Evolutionary conservation across 305 asterid genomes (phyloP).

Genomic region (Fraxinus angustifolia): DNA sequence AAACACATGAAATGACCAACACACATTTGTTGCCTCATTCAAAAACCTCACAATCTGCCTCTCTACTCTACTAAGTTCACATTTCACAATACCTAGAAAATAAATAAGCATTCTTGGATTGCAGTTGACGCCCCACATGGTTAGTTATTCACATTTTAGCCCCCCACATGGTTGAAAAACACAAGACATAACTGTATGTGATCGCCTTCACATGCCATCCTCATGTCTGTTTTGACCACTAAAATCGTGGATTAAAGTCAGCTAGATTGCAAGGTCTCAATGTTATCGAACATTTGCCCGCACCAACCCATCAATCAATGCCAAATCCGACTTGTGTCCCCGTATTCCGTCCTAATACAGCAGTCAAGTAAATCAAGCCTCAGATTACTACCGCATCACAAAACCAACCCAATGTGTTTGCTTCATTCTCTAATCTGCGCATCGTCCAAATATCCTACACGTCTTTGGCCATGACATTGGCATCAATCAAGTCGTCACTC

Average conservation of each 20-base stretch:
- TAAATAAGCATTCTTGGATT: neutral
- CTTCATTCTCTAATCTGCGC: neutral
- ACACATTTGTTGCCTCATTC: neutral
- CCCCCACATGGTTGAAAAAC: neutral
- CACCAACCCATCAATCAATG: neutral
- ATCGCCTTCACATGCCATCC: too few species aligned
- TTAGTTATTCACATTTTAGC: neutral
- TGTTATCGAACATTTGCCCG: neutral
- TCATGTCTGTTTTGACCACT: too few species aligned
- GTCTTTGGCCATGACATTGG: neutral
- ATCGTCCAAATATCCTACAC: neutral
- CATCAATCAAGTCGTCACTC: neutral
- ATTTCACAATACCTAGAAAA: too few species aligned
- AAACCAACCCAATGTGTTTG: neutral
- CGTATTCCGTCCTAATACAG: neutral
- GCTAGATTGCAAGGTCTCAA: too few species aligned
- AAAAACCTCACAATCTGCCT: too few species aligned
- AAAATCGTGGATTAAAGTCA: too few species aligned
- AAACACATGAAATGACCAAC: neutral
- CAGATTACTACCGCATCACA: neutral
- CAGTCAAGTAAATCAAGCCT: neutral
- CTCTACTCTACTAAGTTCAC: too few species aligned
- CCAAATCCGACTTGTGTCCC: neutral
- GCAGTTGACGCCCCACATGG: neutral
- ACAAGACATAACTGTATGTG: too few species aligned